phyloP scores from a whole-genome alignment of 768 basidiomycete species.

The Austroboletus festivus region DNA sequence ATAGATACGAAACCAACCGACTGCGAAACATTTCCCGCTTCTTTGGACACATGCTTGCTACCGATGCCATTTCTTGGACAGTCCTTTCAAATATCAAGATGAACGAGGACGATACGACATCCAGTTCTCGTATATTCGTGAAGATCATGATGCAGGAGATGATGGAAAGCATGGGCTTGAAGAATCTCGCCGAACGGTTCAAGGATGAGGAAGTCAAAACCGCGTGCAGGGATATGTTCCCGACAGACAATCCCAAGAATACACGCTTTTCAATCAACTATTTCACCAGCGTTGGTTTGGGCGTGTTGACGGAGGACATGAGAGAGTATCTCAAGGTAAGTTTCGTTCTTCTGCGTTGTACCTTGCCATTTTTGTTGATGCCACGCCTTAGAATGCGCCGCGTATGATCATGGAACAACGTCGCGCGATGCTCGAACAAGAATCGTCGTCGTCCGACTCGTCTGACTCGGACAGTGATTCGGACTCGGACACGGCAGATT shows the following conservation, averaged over 20 bases:
- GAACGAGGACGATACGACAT: constrained; percentile 97
- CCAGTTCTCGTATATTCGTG: constrained; percentile 92
- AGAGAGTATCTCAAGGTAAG: constrained; percentile 88
- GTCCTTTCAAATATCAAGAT: constrained; percentile 82
- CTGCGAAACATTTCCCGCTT: constrained; percentile 95
- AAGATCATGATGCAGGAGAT: constrained; percentile 97
- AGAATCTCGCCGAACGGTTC: constrained; percentile 83
- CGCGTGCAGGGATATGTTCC: constrained; percentile 85
- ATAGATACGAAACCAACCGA: constrained; percentile 98
- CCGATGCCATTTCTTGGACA: constrained; percentile 88
- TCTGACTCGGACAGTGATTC: constrained; percentile 34
- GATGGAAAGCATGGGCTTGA: constrained; percentile 90
- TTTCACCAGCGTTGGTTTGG: constrained; percentile 92
- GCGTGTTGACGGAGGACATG: constrained; percentile 92
- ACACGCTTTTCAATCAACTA: constrained; percentile 97
- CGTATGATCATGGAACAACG: constrained; percentile 92
- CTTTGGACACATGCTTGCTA: constrained; percentile 88
- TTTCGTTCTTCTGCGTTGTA: constrained; percentile 8
- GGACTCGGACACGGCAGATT: constrained; percentile 34
- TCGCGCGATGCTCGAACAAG: constrained; percentile 78
- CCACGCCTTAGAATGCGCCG: constrained; percentile 73
- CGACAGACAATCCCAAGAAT: constrained; percentile 93
- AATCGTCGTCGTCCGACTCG: constrained; percentile 45
- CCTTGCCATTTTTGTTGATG: constrained; percentile 3
- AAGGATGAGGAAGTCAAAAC: constrained; percentile 78